phyloP scores from a whole-genome alignment of 2,329 filamentous ascomycete species.

The Reticulascus tulasneorum region DNA sequence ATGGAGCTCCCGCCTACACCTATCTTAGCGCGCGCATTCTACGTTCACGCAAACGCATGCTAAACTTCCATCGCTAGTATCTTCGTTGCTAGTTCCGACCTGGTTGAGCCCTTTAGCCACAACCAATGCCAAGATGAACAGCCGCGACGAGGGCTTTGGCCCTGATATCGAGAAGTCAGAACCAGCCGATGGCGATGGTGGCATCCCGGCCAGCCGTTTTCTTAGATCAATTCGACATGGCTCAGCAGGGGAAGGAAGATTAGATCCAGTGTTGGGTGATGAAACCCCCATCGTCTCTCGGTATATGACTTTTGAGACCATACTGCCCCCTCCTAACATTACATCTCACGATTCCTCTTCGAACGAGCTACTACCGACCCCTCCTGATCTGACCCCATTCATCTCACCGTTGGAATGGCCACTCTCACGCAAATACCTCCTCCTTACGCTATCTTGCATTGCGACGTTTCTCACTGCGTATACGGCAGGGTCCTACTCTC shows the following conservation, averaged over 20 bases:
- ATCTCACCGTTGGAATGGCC: conserved; percentile 73
- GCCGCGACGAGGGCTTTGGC: too few relatives aligned
- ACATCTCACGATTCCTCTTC: conserved; percentile 7
- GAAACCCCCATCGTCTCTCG: conserved; percentile 28
- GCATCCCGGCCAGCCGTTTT: neutral
- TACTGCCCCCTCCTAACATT: conserved; percentile 27
- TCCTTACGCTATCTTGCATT: conserved; percentile 69
- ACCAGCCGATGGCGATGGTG: too few relatives aligned
- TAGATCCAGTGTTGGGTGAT: neutral
- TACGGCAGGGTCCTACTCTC: conserved; percentile 74
- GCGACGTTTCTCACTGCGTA: conserved; percentile 78
- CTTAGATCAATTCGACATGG: neutral
- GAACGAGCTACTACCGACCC: conserved; percentile 42
- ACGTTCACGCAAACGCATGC: neutral
- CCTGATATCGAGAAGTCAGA: conserved; percentile 7
- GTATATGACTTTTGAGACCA: conserved; percentile 38
- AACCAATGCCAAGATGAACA: conserved; percentile 6
- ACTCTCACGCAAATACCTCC: conserved; percentile 60
- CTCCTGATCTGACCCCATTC: conserved; percentile 64
- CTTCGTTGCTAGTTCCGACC: too few relatives aligned
- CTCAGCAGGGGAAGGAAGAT: neutral
- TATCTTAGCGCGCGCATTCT: conserved; percentile 1
- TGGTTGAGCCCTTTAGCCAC: neutral
- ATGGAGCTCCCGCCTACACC: neutral
- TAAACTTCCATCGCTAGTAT: too few relatives aligned